Percentiles rank a stretch among this genome's conserved stretches.
Conservation (phyloP, 2,329 filamentous ascomycete genomes). For the Ophiostoma fasciatum region DNA sequence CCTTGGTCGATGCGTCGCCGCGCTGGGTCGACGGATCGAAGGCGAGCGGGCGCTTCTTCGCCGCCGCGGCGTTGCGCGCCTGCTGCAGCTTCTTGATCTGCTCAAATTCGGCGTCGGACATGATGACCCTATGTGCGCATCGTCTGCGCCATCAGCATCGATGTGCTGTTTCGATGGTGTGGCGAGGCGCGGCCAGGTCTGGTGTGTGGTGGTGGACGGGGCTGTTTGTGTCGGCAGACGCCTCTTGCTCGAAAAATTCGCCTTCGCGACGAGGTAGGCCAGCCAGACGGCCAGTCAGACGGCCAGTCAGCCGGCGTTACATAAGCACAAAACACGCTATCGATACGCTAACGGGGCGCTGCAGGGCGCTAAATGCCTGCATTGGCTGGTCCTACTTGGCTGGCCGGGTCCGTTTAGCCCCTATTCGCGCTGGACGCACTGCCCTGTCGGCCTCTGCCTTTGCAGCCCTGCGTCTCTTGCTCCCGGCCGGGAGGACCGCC, state of each 20-base stretch:
- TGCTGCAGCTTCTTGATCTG: slow-evolving; percentile 76
- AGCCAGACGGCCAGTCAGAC: no score
- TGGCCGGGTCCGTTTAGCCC: no score
- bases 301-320: background rate
- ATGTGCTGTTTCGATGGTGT: slow-evolving; percentile 3
- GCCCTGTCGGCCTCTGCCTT: background rate
- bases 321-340: no score
- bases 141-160: slow-evolving; percentile 4
- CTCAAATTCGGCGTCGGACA: slow-evolving; percentile 75
- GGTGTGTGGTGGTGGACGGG: no score
- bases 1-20: slow-evolving; percentile 73
- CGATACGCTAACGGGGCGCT: no score
- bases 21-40: slow-evolving; percentile 70
- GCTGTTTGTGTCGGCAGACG: no score
- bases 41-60: slow-evolving; percentile 68
- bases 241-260: background rate
- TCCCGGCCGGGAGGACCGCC: no score
- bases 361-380: no score
- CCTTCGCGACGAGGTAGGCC: background rate
- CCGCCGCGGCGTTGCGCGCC: slow-evolving; percentile 72
- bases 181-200: no score
- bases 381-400: no score
- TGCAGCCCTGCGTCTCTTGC: no score
- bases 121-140: slow-evolving; percentile 19
- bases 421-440: no score